Evolutionary conservation across 805 yeast species (phyloP), one percentile per base, ranked within the genome.

Genomic region (Ogataea wickerhamii): DNA sequence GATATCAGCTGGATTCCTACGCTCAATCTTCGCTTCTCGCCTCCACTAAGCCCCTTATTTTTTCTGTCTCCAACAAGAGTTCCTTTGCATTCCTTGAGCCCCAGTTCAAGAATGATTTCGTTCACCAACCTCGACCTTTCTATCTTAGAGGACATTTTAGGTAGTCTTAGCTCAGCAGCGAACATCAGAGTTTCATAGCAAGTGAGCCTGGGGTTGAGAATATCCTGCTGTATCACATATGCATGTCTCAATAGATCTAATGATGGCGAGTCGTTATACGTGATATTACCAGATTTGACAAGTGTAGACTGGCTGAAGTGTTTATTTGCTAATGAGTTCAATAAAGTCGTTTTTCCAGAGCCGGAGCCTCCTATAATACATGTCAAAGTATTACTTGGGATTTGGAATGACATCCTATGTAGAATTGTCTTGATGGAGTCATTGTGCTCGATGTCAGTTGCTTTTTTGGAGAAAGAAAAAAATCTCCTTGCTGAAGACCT

Each of bases 281-380:
- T 41, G 10, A 79, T 60, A 2, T 52, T 45, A 2, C 86, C 85
- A 2, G 41, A 16, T 16, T 43, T 42, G 6, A 49, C 27, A 19
- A 63, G 41, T 10, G 71, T 63, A 7, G 64, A 56, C 0, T 68
- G 48, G 8, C 36, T 46, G 19, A 57, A 38, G 12, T 52, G 64
- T 45, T 82, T 58, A 32, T 76, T 71, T 0, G 87, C 78, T 33
- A 82, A 56, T 0, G 77, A 76, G 53, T 87, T 87, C 17, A 87
- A 63, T 30, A 87, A 56, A 0, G 95, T 84, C 0, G 95, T 87
- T 53, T 87, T 87, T 3, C 95, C 95, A 3, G 87, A 78, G 0
- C 95, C 95, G 0, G 89, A 82, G 0, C 95, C 91, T 2, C 95
- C 96, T 66, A 87, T 73, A 7, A 87, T 82, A 5, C 94, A 94